Conservation (phyloP, 805 yeast genomes). For the Suhomyces sp. region DNA sequence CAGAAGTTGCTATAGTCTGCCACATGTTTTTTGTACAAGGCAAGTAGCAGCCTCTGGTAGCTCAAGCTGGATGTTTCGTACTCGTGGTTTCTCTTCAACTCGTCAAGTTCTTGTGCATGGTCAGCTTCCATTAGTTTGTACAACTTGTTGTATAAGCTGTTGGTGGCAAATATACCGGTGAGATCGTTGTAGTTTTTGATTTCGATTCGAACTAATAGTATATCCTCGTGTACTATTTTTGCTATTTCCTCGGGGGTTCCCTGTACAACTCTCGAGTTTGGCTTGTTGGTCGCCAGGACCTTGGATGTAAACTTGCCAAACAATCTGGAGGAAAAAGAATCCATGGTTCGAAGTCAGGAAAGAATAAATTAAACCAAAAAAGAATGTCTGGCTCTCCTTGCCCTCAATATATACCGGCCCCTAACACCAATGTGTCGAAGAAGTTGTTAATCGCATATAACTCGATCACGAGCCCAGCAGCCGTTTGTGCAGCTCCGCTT, state of each 20-base stretch:
- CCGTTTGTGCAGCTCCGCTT: not conserved
- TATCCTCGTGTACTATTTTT: constrained; percentile 22
- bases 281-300: not conserved
- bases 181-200: constrained; percentile 20
- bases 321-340: not conserved
- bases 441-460: not conserved
- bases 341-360: not conserved
- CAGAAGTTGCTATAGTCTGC: constrained; percentile 20
- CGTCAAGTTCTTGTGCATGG: constrained; percentile 15
- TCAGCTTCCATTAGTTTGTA: constrained; percentile 19
- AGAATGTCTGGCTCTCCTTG: not conserved
- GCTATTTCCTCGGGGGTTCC: constrained; percentile 19
- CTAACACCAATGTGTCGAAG: not conserved
- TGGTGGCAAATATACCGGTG: constrained; percentile 17
- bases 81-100: constrained; percentile 11
- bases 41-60: constrained; percentile 17
- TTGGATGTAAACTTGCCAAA: not conserved
- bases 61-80: constrained; percentile 9
- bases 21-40: constrained; percentile 17
- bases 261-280: constrained; percentile 5
- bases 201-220: constrained; percentile 18
- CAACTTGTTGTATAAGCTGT: constrained; percentile 21
- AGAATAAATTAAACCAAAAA: no score
- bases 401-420: not conserved
- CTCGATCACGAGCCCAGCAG: not conserved